Conservation (phyloP, 2,329 filamentous ascomycete genomes). For the Stagonosporopsis vannaccii region DNA sequence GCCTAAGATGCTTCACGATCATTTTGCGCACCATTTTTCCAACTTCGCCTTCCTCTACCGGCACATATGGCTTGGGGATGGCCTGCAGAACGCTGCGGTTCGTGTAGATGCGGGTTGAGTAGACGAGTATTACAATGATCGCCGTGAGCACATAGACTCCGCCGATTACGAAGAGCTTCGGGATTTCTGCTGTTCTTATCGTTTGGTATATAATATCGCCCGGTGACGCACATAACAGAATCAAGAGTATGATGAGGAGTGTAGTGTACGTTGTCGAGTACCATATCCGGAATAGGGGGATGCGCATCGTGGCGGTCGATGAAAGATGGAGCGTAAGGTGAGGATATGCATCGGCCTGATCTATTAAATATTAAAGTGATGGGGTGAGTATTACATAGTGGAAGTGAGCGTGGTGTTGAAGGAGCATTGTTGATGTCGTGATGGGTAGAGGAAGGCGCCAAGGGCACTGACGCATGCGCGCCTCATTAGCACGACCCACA, state of each 20-base stretch:
- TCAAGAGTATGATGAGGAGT: constrained; percentile 75
- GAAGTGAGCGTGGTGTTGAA: constrained; percentile 21
- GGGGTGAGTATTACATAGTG: constrained; percentile 28
- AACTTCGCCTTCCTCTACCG: constrained; percentile 85
- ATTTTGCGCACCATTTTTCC: constrained; percentile 76
- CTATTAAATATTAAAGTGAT: constrained; percentile 37
- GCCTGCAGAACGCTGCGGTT: constrained; percentile 78
- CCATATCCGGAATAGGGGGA: constrained; percentile 76
- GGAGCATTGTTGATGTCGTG: constrained; percentile 18
- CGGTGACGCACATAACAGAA: constrained; percentile 80
- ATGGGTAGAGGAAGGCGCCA: constrained; percentile 26
- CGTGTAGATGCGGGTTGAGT: constrained; percentile 83
- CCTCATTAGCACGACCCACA: constrained; percentile 24
- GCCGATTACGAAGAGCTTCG: constrained; percentile 84
- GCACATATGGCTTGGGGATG: constrained; percentile 88
- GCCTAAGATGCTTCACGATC: constrained; percentile 73
- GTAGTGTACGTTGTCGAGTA: constrained; percentile 81
- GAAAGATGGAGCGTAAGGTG: constrained; percentile 5
- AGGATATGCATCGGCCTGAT: constrained; percentile 30
- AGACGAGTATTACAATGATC: constrained; percentile 75
- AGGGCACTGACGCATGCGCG: constrained; percentile 30
- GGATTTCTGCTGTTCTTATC: constrained; percentile 68
- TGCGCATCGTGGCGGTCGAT: constrained; percentile 46
- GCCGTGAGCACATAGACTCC: constrained; percentile 78
- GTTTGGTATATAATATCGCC: constrained; percentile 81